Percentiles rank a stretch among this genome's conserved stretches.
phyloP scores from a whole-genome alignment of 768 basidiomycete genomes.

The Macrolepiota albuminosa region DNA sequence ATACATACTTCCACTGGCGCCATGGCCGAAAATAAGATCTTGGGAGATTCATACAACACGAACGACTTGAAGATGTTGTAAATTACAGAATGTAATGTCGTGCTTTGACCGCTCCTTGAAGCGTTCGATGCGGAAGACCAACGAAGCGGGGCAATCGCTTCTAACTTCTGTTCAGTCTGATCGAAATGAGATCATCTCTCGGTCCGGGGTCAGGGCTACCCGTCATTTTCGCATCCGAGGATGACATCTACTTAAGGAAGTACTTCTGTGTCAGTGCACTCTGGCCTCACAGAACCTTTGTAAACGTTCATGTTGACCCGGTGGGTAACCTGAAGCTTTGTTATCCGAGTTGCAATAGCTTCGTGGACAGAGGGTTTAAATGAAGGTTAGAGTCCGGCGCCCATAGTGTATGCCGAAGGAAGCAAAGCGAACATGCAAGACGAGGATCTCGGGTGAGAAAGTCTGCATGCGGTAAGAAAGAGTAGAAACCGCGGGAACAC shows the following conservation, averaged over 20 bases:
- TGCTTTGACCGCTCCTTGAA: not conserved
- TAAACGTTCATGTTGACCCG: slow-evolving; percentile 1
- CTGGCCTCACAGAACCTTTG: slow-evolving; percentile 4
- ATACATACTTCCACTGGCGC: not conserved
- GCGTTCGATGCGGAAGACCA: not conserved
- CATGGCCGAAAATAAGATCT: no score
- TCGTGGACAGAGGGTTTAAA: not conserved
- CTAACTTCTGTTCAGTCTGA: slow-evolving; percentile 9
- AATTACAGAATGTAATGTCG: not conserved
- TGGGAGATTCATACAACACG: not conserved
- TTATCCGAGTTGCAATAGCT: slow-evolving; percentile 3
- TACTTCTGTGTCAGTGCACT: slow-evolving; percentile 12
- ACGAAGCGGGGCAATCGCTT: slow-evolving; percentile 8
- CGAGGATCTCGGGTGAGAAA: slow-evolving; percentile 19
- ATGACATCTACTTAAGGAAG: slow-evolving; percentile 13
- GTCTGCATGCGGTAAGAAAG: slow-evolving; percentile 14
- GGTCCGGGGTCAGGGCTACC: slow-evolving; percentile 5
- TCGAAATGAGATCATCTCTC: slow-evolving; percentile 10
- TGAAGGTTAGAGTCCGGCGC: slow-evolving; percentile 10
- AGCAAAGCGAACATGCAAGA: slow-evolving; percentile 8
- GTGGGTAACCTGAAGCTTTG: slow-evolving; percentile 4
- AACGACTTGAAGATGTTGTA: not conserved
- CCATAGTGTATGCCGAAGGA: slow-evolving; percentile 16
- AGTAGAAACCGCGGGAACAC: slow-evolving; percentile 21
- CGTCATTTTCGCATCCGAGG: slow-evolving; percentile 21